Evolutionary conservation across 257 asterid species (phyloP).

Genomic region (Agastache rugosa): DNA sequence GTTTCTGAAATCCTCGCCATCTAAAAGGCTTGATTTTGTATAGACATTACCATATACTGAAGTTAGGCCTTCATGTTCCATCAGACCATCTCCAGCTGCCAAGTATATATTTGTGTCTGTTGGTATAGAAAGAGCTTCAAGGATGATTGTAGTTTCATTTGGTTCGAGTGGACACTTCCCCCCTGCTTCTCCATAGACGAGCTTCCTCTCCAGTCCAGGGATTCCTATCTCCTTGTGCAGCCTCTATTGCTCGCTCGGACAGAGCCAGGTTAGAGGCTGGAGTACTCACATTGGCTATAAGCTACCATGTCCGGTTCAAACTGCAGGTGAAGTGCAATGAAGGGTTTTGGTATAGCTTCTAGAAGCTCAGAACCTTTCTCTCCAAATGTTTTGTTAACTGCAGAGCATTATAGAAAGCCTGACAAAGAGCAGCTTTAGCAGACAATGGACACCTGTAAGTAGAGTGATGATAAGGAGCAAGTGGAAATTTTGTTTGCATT

Average conservation of each 20-base stretch:
- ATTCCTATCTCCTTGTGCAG: slow-evolving; percentile 79
- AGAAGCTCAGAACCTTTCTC: slow-evolving; percentile 77
- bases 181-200: slow-evolving; percentile 87
- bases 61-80: slow-evolving; percentile 86
- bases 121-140: slow-evolving; percentile 84
- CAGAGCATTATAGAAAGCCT: slow-evolving; percentile 84
- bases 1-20: slow-evolving; percentile 60
- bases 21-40: slow-evolving; percentile 72
- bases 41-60: slow-evolving; percentile 68
- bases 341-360: slow-evolving; percentile 96
- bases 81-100: slow-evolving; percentile 96
- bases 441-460: slow-evolving; percentile 75
- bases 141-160: slow-evolving; percentile 78
- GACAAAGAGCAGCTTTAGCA: slow-evolving; percentile 95
- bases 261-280: slow-evolving; percentile 70
- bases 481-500: slow-evolving; percentile 5
- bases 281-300: slow-evolving; percentile 86
- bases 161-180: slow-evolving; percentile 97
- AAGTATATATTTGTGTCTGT: slow-evolving; percentile 73
- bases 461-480: slow-evolving; percentile 8
- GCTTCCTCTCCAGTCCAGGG: slow-evolving; percentile 94
- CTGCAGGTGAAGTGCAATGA: slow-evolving; percentile 94
- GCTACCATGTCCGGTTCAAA: slow-evolving; percentile 99
- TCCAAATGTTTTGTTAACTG: slow-evolving; percentile 64
- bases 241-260: slow-evolving; percentile 72